phyloP scores from a whole-genome alignment of 352 stramenopile species.

The Globisporangium cylindrosporum region DNA sequence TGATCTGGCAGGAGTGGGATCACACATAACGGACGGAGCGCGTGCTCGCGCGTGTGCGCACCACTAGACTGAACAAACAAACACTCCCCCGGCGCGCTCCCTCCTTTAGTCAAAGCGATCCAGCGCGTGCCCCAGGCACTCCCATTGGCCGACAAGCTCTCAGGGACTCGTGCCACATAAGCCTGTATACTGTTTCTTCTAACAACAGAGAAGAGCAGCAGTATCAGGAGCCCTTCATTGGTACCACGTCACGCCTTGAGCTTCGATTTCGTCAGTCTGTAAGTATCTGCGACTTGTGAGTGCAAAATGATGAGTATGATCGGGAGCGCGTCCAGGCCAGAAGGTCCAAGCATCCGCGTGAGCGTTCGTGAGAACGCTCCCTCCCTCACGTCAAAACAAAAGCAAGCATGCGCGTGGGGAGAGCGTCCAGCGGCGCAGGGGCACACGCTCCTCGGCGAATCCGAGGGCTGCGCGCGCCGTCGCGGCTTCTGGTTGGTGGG shows the following conservation, averaged over 20 bases:
- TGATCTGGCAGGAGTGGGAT: neutral
- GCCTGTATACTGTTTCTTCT: neutral
- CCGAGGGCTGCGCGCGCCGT: neutral
- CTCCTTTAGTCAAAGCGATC: neutral
- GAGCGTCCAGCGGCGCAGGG: neutral
- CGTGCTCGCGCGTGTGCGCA: slow-evolving; percentile 2
- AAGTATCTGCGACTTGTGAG: neutral
- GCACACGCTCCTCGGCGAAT: slow-evolving; percentile 7
- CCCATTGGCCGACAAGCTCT: neutral
- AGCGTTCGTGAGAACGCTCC: neutral
- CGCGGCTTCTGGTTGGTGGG: slow-evolving; percentile 1
- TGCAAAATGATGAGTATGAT: neutral
- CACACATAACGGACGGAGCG: neutral
- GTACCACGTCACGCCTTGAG: neutral
- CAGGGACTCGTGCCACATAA: neutral
- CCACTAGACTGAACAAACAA: neutral
- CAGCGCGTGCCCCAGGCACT: neutral
- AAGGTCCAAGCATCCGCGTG: neutral
- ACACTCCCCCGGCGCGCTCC: neutral
- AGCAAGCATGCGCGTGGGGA: neutral
- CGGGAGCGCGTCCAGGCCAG: neutral
- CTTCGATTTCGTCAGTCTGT: neutral
- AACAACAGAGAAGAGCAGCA: neutral
- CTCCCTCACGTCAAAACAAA: neutral
- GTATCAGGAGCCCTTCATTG: neutral